phyloP scores from a whole-genome alignment of 1,284 basidiomycete species.

The Puccinia triticina region DNA sequence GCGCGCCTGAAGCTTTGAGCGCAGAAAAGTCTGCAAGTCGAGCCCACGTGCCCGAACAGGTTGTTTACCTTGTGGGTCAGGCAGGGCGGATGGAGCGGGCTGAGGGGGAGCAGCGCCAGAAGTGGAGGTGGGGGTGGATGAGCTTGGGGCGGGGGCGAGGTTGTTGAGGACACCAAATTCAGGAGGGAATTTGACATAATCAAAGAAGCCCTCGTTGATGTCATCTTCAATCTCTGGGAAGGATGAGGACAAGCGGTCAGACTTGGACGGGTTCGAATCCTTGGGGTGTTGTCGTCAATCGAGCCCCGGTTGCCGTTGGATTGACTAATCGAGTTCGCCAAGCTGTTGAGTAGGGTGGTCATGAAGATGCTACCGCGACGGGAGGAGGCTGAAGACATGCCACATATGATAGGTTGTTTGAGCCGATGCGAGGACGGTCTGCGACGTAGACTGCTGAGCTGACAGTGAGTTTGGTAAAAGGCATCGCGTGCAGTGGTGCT shows the following conservation, averaged over 20 bases:
- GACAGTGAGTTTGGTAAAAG: too few species aligned
- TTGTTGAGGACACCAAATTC: slow-evolving; percentile 49
- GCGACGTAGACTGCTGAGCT: too few species aligned
- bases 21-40: slow-evolving; percentile 29
- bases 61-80: slow-evolving; percentile 18
- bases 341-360: not conserved
- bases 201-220: slow-evolving; percentile 48
- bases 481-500: too few species aligned
- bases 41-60: not conserved
- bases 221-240: slow-evolving; percentile 49
- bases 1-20: slow-evolving; percentile 36
- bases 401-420: too few species aligned
- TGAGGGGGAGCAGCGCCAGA: not conserved
- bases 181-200: slow-evolving; percentile 50
- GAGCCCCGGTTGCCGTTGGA: slow-evolving; percentile 4
- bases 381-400: slow-evolving; percentile 35
- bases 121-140: not conserved
- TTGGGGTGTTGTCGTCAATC: slow-evolving; percentile 31
- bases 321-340: slow-evolving; percentile 6
- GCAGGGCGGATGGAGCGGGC: not conserved
- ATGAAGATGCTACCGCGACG: slow-evolving; percentile 16
- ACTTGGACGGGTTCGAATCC: slow-evolving; percentile 41
- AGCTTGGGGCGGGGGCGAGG: slow-evolving; percentile 15
- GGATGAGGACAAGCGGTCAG: slow-evolving; percentile 45
- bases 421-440: too few species aligned